phyloP scores from a whole-genome alignment of 164 flowering plant species.

The Aristolochia contorta region DNA sequence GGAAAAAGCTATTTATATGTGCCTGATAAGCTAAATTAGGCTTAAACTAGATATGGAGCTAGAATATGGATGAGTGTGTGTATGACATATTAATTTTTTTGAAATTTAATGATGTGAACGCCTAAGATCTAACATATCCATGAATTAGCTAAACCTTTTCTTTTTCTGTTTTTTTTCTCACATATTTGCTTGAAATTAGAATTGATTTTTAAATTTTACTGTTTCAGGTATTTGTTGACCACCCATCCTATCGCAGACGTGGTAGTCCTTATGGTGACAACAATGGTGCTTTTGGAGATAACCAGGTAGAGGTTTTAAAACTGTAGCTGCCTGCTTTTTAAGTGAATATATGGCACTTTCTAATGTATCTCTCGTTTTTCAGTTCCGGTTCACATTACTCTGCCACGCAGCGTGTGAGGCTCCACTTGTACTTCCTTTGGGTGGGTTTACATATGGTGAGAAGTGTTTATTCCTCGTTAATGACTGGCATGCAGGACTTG shows the following conservation, averaged over 20 bases:
- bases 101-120: too few relatives aligned
- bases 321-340: too few relatives aligned
- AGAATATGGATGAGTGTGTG: too few relatives aligned
- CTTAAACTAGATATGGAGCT: too few relatives aligned
- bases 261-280: conserved; percentile 92
- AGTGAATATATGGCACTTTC: too few relatives aligned
- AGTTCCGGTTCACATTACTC: conserved; percentile 90
- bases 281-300: conserved; percentile 85
- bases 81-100: too few relatives aligned
- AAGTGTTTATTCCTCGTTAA: conserved; percentile 85
- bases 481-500: conserved; percentile 98
- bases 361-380: conserved; percentile 18
- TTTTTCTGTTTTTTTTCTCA: background rate
- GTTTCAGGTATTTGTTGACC: conserved; percentile 87
- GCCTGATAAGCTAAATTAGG: too few relatives aligned
- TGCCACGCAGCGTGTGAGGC: conserved; percentile 99
- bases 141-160: background rate
- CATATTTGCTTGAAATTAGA: too few relatives aligned
- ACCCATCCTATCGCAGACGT: conserved; percentile 78
- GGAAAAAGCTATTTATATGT: too few relatives aligned
- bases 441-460: conserved; percentile 87
- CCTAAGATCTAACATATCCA: too few relatives aligned
- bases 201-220: too few relatives aligned
- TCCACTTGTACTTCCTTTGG: conserved; percentile 83
- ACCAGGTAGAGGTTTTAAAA: conserved; percentile 50